Evolutionary conservation across 352 stramenopile genomes (phyloP).

Genomic region (Pythium grandisporangium): DNA sequence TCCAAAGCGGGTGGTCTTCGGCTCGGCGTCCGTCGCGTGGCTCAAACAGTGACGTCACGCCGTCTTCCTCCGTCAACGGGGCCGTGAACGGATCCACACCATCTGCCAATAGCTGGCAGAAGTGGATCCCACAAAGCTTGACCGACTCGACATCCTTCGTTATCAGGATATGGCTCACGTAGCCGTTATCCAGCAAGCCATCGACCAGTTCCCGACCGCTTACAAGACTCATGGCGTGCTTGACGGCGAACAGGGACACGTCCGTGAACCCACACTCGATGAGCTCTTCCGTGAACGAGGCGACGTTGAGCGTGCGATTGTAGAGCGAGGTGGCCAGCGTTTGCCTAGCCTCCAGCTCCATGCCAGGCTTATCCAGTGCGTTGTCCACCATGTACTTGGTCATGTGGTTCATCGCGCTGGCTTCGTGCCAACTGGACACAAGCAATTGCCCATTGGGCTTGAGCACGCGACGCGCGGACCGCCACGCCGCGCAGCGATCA

Average conservation of each 20-base stretch:
- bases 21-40: background rate
- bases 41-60: background rate
- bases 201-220: conserved; percentile 6
- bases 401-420: conserved; percentile 2
- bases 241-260: conserved; percentile 3
- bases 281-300: conserved; percentile 1
- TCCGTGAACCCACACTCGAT: conserved; percentile 6
- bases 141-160: conserved; percentile 3
- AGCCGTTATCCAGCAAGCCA: conserved; percentile 8
- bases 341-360: background rate
- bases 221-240: conserved; percentile 5
- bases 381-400: conserved; percentile 1
- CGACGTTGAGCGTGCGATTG: conserved; percentile 5
- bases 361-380: background rate
- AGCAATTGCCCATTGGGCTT: conserved; percentile 6
- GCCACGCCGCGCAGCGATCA: conserved; percentile 7
- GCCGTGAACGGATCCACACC: conserved; percentile 7
- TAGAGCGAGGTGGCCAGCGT: background rate
- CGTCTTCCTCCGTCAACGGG: too few relatives aligned
- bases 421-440: conserved; percentile 9
- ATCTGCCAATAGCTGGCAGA: conserved; percentile 1
- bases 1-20: conserved; percentile 6
- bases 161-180: conserved; percentile 1
- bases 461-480: conserved; percentile 6
- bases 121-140: conserved; percentile 1